Evolutionary conservation across 306 rosid genomes (phyloP), one percentile per base, ranked within the genome.

Genomic region (Malus asiatica): DNA sequence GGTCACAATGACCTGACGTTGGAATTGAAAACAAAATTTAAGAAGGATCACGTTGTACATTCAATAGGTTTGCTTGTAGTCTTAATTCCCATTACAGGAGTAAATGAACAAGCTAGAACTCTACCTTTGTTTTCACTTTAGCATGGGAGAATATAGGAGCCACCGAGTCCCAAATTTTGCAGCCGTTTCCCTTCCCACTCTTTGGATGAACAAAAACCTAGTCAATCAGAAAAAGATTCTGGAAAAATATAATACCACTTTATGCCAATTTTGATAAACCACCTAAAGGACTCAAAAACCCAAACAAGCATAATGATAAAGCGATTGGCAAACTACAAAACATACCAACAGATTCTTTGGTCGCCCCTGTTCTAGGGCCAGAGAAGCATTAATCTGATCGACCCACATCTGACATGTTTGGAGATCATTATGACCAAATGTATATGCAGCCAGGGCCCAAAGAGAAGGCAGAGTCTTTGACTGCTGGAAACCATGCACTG

Each of bases 121-220:
- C 77, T 77, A 94, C 97, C 98, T 89, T 94, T 25, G 93, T 87
- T 74, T 84, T 81, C 66, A 92, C 96, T 78, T 90, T 90, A 80
- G 97, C 96, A 11, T 84, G 90, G 27, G 88, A 80, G 77, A 94
- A 92, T 84, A 94, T 85, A 68, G 97, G 95, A 83, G 90, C 86
- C 82, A 94, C 95, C 55, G 83, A 76, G 75, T 87, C 97, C 98
- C 98, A 94, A 59, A 85, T 89, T 87, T 76, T 89, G 76, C 84
- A 81, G 80, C 97, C 98, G 71, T 72, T 83, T 58, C 95, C 88
- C 77, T 86, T 90, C 80, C 98, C 98, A 82, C 98, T 94, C 84
- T 81, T 94, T 86, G 98, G 98, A 89, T 92, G 86, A 86, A 94
- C 87, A 70, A 94, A 90, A 85, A 94, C 97, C 97, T 94, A 88